Base-by-base conservation (phyloP, 129 eudicot genomes). In the Saussurea involucrata region DNA sequence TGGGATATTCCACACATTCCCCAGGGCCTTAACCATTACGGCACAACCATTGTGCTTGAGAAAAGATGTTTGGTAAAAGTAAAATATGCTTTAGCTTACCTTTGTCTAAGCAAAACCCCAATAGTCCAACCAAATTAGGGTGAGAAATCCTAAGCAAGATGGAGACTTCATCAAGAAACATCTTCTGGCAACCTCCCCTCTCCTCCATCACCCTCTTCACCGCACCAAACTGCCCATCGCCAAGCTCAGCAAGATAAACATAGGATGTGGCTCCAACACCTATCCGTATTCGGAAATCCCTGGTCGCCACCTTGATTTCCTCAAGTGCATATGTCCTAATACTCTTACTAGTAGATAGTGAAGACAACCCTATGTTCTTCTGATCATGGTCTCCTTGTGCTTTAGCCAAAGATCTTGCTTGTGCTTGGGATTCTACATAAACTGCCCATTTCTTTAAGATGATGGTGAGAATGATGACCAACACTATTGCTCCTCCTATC, bases 51-150 rank as follows among this genome's bases (percentile, higher is more conserved):
- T 0, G 32, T 49, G 6, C 22, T 69, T n/a, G 32, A 65, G 18
- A 17, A 5, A 66, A 3, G 1, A 61, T 55, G 3, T 36, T 20
- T 24, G 36, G 10, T 72, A 21, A 69, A 46, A 49, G 69, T 17
- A 57, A n/a, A 66, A 66, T 67, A 74, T 81, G 58, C 2, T 80
- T 55, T 28, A 58, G 18, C 80, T 66, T 69, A 88, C 97, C 97
- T 88, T 88, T 84, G 69, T 91, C 97, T 80, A 91, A 63, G 88
- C 97, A 91, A 77, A 91, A 91, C 1, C 94, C 97, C 87, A 91
- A 66, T 74, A 91, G 74, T 13, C 87, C 93, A 66, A 88, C 94
- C 87, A 91, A 82, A 73, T 87, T 91, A 63, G 97, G 97, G 66
- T 91, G 97, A 68, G 90, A 88, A 58, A 91, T 91, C 90, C 97